Conservation (phyloP, 2,329 filamentous ascomycete genomes). For the Domatiomyces catenatus region DNA sequence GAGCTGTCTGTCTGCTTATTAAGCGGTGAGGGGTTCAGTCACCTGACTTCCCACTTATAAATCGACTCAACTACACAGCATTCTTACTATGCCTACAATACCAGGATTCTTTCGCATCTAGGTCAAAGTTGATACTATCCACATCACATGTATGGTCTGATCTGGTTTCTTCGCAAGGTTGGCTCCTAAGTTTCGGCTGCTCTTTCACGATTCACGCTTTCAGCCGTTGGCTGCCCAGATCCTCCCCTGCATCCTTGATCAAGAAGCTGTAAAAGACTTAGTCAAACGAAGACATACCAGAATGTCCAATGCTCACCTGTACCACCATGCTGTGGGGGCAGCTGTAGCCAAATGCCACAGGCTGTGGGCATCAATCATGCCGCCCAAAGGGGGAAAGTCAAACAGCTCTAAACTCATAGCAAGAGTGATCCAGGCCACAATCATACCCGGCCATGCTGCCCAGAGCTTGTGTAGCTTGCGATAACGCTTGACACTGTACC, state of each 20-base stretch:
- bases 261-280: slow-evolving; percentile 50
- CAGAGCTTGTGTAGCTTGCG: slow-evolving; percentile 55
- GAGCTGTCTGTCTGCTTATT: neutral
- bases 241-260: slow-evolving; percentile 69
- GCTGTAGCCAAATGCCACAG: slow-evolving; percentile 94
- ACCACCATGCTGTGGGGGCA: slow-evolving; percentile 74
- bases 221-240: slow-evolving; percentile 55
- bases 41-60: neutral
- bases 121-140: neutral
- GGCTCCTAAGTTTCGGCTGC: neutral
- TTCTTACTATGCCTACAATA: neutral
- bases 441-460: slow-evolving; percentile 79
- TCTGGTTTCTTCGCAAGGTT: no score
- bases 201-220: slow-evolving; percentile 42
- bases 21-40: neutral
- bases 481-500: slow-evolving; percentile 65
- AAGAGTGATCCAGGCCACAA: slow-evolving; percentile 79
- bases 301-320: slow-evolving; percentile 54
- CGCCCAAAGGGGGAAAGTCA: slow-evolving; percentile 75
- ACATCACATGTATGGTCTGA: neutral
- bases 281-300: neutral
- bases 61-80: neutral
- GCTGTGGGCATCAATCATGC: slow-evolving; percentile 80
- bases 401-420: slow-evolving; percentile 93
- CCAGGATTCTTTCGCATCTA: neutral